A percentile compares a stretch with the other conserved stretches of the same genome.
phyloP scores from a whole-genome alignment of 306 rosid species.

The Castanea sativa region DNA sequence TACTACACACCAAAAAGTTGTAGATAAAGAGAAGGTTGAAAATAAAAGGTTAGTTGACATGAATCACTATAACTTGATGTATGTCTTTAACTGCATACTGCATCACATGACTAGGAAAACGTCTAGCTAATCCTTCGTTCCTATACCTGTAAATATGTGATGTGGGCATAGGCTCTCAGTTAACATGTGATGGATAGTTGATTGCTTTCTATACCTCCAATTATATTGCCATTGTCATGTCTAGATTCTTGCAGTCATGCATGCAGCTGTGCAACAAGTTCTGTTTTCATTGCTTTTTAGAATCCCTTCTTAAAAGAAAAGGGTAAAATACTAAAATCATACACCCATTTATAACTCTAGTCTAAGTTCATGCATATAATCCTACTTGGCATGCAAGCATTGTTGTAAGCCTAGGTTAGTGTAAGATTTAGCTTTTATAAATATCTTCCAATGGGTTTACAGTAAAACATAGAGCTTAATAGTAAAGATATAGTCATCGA shows the following conservation, averaged over 20 bases:
- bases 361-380: too few species aligned
- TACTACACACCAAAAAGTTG: slow-evolving; percentile 36
- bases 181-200: background rate
- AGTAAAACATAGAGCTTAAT: too few species aligned
- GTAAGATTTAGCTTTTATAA: too few species aligned
- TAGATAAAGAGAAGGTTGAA: slow-evolving; percentile 52
- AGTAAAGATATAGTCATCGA: too few species aligned
- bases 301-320: background rate
- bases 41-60: slow-evolving; percentile 55
- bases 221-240: background rate
- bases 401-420: too few species aligned
- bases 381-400: too few species aligned
- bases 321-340: background rate
- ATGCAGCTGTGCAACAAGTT: background rate
- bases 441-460: too few species aligned
- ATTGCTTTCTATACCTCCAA: background rate
- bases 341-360: background rate
- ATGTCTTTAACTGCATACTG: background rate
- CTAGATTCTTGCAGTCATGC: background rate
- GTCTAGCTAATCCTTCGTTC: background rate
- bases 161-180: background rate
- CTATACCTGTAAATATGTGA: background rate
- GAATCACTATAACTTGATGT: background rate
- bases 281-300: background rate
- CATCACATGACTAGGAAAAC: background rate